Percentiles rank a stretch among this genome's conserved stretches.
Conservation (phyloP, 2,329 filamentous ascomycete genomes). For the Arachnopeziza araneosa region DNA sequence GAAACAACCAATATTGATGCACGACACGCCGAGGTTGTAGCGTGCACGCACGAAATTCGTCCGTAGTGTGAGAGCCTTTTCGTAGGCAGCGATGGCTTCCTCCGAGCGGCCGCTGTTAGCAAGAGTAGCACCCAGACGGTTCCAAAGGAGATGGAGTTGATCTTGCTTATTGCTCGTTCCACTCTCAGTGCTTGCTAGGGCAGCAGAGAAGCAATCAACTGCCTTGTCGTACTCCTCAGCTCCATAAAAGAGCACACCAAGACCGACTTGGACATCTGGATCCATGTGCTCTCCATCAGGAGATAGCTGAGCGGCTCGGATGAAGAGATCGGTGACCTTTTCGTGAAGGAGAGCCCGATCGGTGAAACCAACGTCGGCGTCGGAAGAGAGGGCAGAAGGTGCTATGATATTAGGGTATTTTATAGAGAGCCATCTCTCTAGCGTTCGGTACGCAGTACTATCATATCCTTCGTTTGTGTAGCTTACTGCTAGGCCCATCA, state of each 20-base stretch:
- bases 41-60: constrained; percentile 96
- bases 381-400: constrained; percentile 61
- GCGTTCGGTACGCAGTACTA: constrained; percentile 88
- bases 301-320: constrained; percentile 84
- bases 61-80: constrained; percentile 80
- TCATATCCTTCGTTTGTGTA: constrained; percentile 99
- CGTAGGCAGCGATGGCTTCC: constrained; percentile 95
- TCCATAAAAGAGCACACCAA: constrained; percentile 96
- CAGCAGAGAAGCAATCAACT: constrained; percentile 94
- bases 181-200: constrained; percentile 77
- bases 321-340: constrained; percentile 85
- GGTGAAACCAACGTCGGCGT: constrained; percentile 86
- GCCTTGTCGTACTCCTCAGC: constrained; percentile 98
- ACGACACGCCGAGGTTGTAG: constrained; percentile 94
- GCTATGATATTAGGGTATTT: constrained; percentile 84
- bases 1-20: constrained; percentile 96
- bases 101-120: constrained; percentile 91
- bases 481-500: constrained; percentile 93
- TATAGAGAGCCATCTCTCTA: constrained; percentile 94
- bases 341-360: constrained; percentile 85
- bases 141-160: constrained; percentile 94
- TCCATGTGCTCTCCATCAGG: constrained; percentile 95
- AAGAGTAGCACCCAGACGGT: constrained; percentile 89
- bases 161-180: constrained; percentile 78
- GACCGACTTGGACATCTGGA: constrained; percentile 93